Percentiles rank a stretch among this genome's conserved stretches.
phyloP scores from a whole-genome alignment of 2,329 filamentous ascomycete species.

The Colletotrichum brevisporum region DNA sequence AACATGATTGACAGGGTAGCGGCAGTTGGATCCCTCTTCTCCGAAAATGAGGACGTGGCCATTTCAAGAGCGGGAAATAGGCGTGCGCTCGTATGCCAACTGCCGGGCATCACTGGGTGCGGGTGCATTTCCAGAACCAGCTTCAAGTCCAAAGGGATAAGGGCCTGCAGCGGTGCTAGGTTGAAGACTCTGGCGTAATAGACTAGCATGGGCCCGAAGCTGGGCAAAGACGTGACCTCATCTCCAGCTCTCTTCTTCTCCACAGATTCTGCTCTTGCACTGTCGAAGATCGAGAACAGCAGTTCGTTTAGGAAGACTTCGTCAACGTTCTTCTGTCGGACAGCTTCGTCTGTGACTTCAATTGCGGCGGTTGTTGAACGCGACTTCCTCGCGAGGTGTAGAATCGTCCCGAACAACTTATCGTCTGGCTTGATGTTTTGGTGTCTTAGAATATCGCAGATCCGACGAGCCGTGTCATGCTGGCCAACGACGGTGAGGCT shows the following conservation, averaged over 20 bases:
- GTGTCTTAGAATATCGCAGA: conserved; percentile 74
- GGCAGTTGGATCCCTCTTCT: conserved; percentile 52
- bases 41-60: conserved; percentile 45
- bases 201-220: conserved; percentile 64
- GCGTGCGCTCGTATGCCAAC: conserved; percentile 40
- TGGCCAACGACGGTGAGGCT: conserved; percentile 79
- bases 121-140: not conserved
- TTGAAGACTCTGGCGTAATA: conserved; percentile 65
- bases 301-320: conserved; percentile 65
- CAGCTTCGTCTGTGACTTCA: conserved; percentile 52
- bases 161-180: conserved; percentile 58
- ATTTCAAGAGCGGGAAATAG: conserved; percentile 50
- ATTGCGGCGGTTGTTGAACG: conserved; percentile 67
- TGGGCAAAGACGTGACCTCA: conserved; percentile 48
- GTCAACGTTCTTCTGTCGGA: conserved; percentile 62
- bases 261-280: conserved; percentile 57
- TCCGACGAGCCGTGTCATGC: conserved; percentile 72
- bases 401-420: conserved; percentile 77
- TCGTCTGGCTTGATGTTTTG: conserved; percentile 74
- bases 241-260: conserved; percentile 48
- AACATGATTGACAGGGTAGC: conserved; percentile 63
- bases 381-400: conserved; percentile 77
- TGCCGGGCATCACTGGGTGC: conserved; percentile 32
- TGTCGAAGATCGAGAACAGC: conserved; percentile 57
- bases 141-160: conserved; percentile 46